Evolutionary conservation across 495 filamentous ascomycete genomes (phyloP), one percentile per base, ranked within the genome.

Genomic region (Neurospora sp.): DNA sequence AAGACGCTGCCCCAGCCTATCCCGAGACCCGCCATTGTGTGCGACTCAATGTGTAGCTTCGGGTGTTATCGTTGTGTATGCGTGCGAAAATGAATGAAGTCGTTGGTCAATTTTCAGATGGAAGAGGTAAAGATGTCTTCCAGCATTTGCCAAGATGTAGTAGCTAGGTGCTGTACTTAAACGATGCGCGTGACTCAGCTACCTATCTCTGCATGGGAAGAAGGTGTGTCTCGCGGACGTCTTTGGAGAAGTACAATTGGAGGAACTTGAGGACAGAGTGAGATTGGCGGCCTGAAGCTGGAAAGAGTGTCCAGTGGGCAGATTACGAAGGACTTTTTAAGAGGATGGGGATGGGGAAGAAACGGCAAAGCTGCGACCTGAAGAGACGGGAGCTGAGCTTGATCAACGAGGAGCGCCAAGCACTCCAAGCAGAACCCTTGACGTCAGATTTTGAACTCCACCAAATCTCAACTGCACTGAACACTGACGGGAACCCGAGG

Each of bases 1-100:
- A 88, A 80, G 70, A 82, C 77, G 77, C 71, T 78, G 79, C 83
- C 81, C 77, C 82, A 81, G 70, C 81, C 77, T 62, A 82, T 76
- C 24, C 79, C 77, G 69, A 81, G 73, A 37, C 79, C 81, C 70
- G 84, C 76, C 85, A 87, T 87, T 31, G 11, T 34, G 54, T 66
- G 54, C 7, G 15, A 66, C 70, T 70, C 75, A 4, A 2, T 24
- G 36, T 62, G 70, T 71, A 19, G 17, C 17, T 28, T 34, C 8
- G 71, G 15, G 13, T 66, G 28, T 66, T 34, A 2, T 66, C 13
- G 28, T 34, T 8, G 15, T 66, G 15, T 34, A 19, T 34, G 15
- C 13, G 28, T 15, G 54, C 15, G 54, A 5, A 66, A 10, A 66
- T 9, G 13, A 7, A 62, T 2, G 0, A 17, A 17, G 54, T 31